Percentiles rank a stretch among this genome's conserved stretches.
Conservation (phyloP, 805 yeast genomes). For the Spencermartinsiella europaea region DNA sequence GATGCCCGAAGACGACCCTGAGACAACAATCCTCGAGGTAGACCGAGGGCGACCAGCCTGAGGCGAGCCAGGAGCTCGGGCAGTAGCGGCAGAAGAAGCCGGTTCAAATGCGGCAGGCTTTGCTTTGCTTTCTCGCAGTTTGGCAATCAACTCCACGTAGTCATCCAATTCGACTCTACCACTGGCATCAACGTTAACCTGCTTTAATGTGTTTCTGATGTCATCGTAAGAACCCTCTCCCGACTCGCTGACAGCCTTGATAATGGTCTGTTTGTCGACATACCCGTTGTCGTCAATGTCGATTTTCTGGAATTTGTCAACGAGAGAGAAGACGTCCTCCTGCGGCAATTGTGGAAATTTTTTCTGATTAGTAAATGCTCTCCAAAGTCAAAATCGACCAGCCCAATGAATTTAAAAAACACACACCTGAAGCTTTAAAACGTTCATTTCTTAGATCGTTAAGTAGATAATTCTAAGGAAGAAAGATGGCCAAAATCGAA, state of each 20-base stretch:
- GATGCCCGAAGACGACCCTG: conserved; percentile 85
- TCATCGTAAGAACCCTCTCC: conserved; percentile 86
- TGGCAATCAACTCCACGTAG: conserved; percentile 77
- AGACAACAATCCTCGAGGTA: conserved; percentile 59
- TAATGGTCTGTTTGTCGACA: conserved; percentile 85
- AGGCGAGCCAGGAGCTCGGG: conserved; percentile 12
- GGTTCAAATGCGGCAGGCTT: conserved; percentile 7
- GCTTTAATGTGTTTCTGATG: conserved; percentile 88
- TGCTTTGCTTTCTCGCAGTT: conserved; percentile 51
- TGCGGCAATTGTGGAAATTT: conserved; percentile 83
- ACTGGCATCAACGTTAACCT: conserved; percentile 89
- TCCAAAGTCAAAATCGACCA: background rate
- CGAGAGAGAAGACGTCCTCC: conserved; percentile 76
- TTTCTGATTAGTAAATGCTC: conserved; percentile 39
- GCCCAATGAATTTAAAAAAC: no score
- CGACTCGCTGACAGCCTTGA: conserved; percentile 70
- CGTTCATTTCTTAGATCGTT: conserved; percentile 16
- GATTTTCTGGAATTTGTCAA: conserved; percentile 75
- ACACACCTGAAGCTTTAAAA: conserved; percentile 18
- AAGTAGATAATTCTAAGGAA: no score
- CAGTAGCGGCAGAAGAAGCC: conserved; percentile 5
- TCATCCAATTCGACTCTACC: conserved; percentile 97
- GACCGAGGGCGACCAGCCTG: conserved; percentile 13
- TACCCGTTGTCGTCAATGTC: conserved; percentile 92
- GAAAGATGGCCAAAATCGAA: no score